Percentiles rank a stretch among this genome's conserved stretches.
Conservation (phyloP, 805 yeast genomes). For the Kuraishia piskuri region DNA sequence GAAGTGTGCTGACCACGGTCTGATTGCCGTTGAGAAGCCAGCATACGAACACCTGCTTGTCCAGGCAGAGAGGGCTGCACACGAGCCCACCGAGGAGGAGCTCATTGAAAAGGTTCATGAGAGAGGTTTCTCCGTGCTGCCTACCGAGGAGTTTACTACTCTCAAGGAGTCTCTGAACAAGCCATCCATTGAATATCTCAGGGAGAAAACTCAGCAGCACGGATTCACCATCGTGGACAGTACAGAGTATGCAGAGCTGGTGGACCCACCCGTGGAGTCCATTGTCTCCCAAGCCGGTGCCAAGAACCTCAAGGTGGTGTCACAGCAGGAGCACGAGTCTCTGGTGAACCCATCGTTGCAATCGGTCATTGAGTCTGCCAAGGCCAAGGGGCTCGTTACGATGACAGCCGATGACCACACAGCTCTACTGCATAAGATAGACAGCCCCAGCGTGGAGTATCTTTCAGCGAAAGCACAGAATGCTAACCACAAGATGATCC, state of each 20-base stretch:
- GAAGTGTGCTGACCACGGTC: conserved; percentile 9
- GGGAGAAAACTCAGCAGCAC: neutral
- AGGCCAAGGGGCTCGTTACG: neutral
- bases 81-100: conserved; percentile 10
- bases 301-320: conserved; percentile 6
- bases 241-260: neutral
- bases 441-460: conserved; percentile 14
- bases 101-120: conserved; percentile 7
- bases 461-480: conserved; percentile 4
- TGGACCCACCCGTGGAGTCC: conserved; percentile 10
- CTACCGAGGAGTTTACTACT: conserved; percentile 13
- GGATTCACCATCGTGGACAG: neutral
- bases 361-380: neutral
- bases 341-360: neutral
- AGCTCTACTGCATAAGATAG: neutral
- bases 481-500: conserved; percentile 9
- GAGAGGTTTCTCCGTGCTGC: conserved; percentile 5
- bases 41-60: conserved; percentile 10
- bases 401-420: neutral
- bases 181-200: conserved; percentile 8
- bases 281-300: conserved; percentile 8
- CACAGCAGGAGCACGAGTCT: conserved; percentile 1
- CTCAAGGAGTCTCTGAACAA: conserved; percentile 6
- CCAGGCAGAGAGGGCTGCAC: neutral
- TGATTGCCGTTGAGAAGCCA: conserved; percentile 15